Evolutionary conservation across 768 basidiomycete species (phyloP).

Genomic region (Candolleomyces efflorescens): DNA sequence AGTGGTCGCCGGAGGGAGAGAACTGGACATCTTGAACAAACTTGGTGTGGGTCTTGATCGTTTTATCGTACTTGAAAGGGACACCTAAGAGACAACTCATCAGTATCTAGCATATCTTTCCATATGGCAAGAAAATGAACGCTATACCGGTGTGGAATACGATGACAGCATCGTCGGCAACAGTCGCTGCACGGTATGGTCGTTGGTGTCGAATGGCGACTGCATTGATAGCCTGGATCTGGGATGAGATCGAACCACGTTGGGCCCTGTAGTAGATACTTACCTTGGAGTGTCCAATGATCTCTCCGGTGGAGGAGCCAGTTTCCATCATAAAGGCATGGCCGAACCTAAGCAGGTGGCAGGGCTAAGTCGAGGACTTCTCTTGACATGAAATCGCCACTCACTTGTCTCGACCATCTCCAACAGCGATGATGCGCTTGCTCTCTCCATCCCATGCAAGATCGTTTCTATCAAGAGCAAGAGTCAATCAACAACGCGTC

Average conservation of each 20-base stretch:
- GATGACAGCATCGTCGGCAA: conserved; percentile 77
- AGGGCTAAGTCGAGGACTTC: not conserved
- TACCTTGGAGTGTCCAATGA: conserved; percentile 87
- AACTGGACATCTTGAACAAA: conserved; percentile 91
- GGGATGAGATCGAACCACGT: not conserved
- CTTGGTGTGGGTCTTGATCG: conserved; percentile 83
- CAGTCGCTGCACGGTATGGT: conserved; percentile 89
- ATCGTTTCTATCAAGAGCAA: conserved; percentile 60
- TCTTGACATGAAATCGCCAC: conserved; percentile 9
- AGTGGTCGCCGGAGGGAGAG: conserved; percentile 74
- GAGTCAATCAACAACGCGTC: not conserved
- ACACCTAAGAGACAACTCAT: conserved; percentile 39
- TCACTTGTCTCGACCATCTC: conserved; percentile 88
- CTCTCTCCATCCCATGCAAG: conserved; percentile 96
- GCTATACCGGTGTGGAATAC: conserved; percentile 72
- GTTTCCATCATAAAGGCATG: conserved; percentile 81
- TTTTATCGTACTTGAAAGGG: conserved; percentile 91
- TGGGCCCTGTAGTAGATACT: not conserved
- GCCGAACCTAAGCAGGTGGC: conserved; percentile 58
- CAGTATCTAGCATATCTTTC: not conserved
- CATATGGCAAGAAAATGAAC: conserved; percentile 2
- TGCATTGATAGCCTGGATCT: conserved; percentile 70
- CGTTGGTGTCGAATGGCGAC: conserved; percentile 85
- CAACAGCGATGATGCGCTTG: conserved; percentile 92
- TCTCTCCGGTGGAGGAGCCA: conserved; percentile 83